Base-by-base conservation (phyloP, 352 stramenopile genomes). In the Globisporangium uncinulatum region DNA sequence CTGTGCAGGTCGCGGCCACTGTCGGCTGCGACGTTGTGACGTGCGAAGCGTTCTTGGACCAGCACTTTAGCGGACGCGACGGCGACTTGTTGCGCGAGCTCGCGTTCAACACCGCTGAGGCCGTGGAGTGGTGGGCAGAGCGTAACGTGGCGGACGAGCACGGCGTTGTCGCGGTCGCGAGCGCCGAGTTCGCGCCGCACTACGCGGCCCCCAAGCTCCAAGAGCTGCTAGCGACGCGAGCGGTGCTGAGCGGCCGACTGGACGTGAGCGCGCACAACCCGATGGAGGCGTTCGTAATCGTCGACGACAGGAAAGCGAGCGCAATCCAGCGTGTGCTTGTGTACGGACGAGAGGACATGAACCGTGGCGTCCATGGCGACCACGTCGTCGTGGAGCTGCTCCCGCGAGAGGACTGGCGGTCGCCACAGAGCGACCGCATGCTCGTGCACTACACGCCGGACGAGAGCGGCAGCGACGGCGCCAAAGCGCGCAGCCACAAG, bases 341-440 rank as follows among this genome's bases (percentile, higher is more conserved):
- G 0, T 86, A 77, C 57, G 83, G 81, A 29, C 76, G 79, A 24
- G 73, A 85, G 51, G 74, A 95, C 58, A 93, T 98, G 62, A 99
- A 99, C 74, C 87, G 97, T 51, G 97, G 96, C 4, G 76, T 99
- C 2, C 96, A 99, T 67, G 97, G 97, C 29, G 97, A 99, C 76
- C 68, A 96, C 11, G 97, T 99, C 13, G 94, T 89, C 4, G 83
- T 99, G 20, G 74, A 97, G 56, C 66, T 99, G 37, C 71, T 98
- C 41, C 72, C 86, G 0, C 67, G 93, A 31, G 57, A 66, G 9
- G 61, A 89, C 34, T 98, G 92, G 92, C 65, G 84, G 15, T 65
- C 53, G 24, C 86, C 75, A 0, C 68, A 81, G 55, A 91, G 75
- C 57, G 77, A 87, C 15, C 74, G 69, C 4, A 51, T 86, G 53